These are phyloP conservation scores for Pseudogymnoascus sp. DNA, from an alignment of 2,329 filamentous ascomycete genomes.

Conservation along the genomic window DNA sequence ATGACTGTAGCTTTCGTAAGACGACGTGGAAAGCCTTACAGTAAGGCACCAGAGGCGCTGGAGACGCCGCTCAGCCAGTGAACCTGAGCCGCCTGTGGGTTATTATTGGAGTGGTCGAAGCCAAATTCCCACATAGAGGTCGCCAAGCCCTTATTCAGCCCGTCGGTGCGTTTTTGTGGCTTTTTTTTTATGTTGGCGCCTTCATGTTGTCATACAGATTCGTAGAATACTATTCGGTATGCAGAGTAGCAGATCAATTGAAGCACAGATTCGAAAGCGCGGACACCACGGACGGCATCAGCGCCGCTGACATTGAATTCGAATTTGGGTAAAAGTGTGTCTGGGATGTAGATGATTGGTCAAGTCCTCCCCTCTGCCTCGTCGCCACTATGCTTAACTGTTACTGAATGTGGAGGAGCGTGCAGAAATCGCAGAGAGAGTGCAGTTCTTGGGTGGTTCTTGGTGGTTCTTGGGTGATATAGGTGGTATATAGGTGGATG, in stretches of 20 bases:
- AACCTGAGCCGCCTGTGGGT: neutral
- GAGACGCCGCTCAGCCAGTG: neutral
- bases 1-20: neutral
- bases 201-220: neutral
- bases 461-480: too few relatives aligned
- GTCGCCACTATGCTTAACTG: conserved; percentile 8
- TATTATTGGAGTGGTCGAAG: neutral
- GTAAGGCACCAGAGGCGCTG: neutral
- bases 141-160: neutral
- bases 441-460: neutral
- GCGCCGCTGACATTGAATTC: neutral
- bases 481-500: neutral
- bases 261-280: conserved; percentile 1
- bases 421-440: too few relatives aligned
- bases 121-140: neutral
- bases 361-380: neutral
- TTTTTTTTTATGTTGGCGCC: conserved; percentile 5
- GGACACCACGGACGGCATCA: neutral
- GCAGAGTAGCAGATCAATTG: neutral
- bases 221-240: neutral
- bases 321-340: neutral
- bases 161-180: neutral
- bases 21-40: neutral
- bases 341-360: neutral
- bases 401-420: neutral